Conservation (phyloP, 2,329 filamentous ascomycete species). For the Pseudogymnoascus sp. region DNA sequence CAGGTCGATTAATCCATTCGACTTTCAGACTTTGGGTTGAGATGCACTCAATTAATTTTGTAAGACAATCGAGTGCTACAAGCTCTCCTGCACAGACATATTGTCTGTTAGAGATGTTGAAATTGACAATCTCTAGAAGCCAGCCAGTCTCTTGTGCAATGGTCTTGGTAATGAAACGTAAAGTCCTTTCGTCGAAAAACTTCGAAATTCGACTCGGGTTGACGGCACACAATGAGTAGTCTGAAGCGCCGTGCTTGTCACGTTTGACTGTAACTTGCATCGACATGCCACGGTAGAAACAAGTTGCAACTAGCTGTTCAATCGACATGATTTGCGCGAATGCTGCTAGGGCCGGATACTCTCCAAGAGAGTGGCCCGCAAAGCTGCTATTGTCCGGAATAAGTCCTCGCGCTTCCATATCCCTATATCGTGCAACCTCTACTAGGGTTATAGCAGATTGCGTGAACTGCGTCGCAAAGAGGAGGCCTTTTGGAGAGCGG, state of each 20-base stretch:
- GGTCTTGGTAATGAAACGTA: constrained; percentile 17
- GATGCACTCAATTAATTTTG: constrained; percentile 16
- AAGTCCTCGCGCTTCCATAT: constrained; percentile 25
- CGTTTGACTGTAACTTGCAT: constrained; percentile 29
- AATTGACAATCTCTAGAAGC: constrained; percentile 30
- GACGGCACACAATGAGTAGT: constrained; percentile 27
- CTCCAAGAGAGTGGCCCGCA: constrained; percentile 30
- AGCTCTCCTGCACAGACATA: constrained; percentile 32
- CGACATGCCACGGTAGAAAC: constrained; percentile 28
- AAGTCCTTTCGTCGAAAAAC: neutral
- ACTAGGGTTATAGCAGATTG: constrained; percentile 28
- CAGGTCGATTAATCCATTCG: too few relatives aligned
- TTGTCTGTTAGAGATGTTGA: constrained; percentile 27
- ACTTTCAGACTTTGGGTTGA: neutral
- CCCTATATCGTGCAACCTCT: constrained; percentile 25
- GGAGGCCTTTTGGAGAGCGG: constrained; percentile 22
- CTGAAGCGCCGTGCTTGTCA: constrained; percentile 21
- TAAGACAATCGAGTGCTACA: constrained; percentile 15
- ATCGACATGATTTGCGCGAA: constrained; percentile 25
- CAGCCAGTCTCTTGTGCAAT: constrained; percentile 20
- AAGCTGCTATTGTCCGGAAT: constrained; percentile 16
- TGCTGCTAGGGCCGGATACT: constrained; percentile 26
- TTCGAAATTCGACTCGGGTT: constrained; percentile 22
- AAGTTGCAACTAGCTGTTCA: constrained; percentile 21
- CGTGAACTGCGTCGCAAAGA: constrained; percentile 30